Base-by-base conservation (phyloP, 192 early-diverging fungal genomes). In the Lobosporangium transversale region DNA sequence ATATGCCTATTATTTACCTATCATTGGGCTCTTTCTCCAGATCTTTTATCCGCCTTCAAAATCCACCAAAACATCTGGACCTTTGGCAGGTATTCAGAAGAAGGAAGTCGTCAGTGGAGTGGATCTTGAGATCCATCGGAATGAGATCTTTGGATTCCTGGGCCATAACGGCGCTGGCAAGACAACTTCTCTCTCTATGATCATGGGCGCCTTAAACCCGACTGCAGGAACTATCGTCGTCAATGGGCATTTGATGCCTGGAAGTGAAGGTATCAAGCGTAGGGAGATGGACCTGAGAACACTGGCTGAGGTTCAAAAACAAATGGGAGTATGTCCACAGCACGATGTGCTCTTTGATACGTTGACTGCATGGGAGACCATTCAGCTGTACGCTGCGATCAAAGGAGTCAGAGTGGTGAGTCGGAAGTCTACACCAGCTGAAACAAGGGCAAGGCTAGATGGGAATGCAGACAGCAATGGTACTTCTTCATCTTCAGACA, bases 121-220 rank as follows among this genome's bases (percentile, higher is more conserved):
- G 52, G 47, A 62, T 47, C 36, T 87, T 6, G 70, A 85, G 21
- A 49, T 84, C 17, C 64, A 85, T 40, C 47, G 59, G 24, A 85
- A 84, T 32, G 83, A 88, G 67, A 86, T 82, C 30, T 58, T 87
- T 32, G 80, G 83, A 20, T 78, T 89, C 47, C 63, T 87, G 58
- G 86, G 87, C 43, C 85, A 86, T 53, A 90, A 90, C 54, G 88
- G 88, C 14, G 82, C 82, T 8, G 88, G 88, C 12, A 89, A 89
- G 55, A 85, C 85, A 2, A 89, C 83, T 3, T 78, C 80, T 9
- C 49, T 84, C 3, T 66, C 67, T 18, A 79, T 79, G 29, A 66
- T 84, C 43, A 74, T 80, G 58, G 68, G 80, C 30, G 54, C 71
- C 60, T 42, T 84, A 26, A 70, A 73, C 23, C 66, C 81, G 2